Evolutionary conservation across 148 eudicot species (phyloP).

Genomic region (Nepenthes gracilis): DNA sequence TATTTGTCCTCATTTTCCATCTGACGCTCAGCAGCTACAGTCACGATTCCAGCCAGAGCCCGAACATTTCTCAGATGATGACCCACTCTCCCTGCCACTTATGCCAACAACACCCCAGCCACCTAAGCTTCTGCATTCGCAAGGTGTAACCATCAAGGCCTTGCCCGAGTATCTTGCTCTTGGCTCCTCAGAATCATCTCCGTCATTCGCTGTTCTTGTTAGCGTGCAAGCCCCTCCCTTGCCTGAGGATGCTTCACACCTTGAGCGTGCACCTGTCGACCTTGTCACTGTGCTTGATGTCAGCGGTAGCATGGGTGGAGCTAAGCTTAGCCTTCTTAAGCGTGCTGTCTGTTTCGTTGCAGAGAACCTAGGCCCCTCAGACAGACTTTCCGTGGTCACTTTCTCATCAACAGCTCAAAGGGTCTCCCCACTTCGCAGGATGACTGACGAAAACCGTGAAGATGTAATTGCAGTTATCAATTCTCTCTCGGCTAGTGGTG

Average conservation of each 20-base stretch:
- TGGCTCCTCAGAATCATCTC: neutral
- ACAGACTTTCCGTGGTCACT: slow-evolving; percentile 21
- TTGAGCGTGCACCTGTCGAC: slow-evolving; percentile 25
- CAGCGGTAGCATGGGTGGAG: slow-evolving; percentile 33
- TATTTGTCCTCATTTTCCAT: slow-evolving; percentile 15
- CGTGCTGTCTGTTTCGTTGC: slow-evolving; percentile 28
- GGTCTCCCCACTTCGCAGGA: slow-evolving; percentile 19
- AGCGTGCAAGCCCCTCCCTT: neutral
- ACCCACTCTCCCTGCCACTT: too few species aligned
- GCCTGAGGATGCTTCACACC: neutral
- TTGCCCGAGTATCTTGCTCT: too few species aligned
- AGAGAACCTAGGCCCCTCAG: slow-evolving; percentile 28
- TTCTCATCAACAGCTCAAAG: slow-evolving; percentile 20
- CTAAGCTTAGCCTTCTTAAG: slow-evolving; percentile 24
- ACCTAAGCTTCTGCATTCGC: too few species aligned
- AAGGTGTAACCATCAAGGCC: too few species aligned
- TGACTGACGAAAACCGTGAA: slow-evolving; percentile 23
- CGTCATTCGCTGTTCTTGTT: neutral
- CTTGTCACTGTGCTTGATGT: slow-evolving; percentile 37
- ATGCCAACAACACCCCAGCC: too few species aligned
- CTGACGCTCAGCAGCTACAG: neutral
- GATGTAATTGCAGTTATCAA: slow-evolving; percentile 15
- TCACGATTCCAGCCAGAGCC: too few species aligned
- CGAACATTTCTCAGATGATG: too few species aligned
- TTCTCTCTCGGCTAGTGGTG: slow-evolving; percentile 11